Conservation (phyloP, 345 rosid species). For the Mallotus nudiflorus region DNA sequence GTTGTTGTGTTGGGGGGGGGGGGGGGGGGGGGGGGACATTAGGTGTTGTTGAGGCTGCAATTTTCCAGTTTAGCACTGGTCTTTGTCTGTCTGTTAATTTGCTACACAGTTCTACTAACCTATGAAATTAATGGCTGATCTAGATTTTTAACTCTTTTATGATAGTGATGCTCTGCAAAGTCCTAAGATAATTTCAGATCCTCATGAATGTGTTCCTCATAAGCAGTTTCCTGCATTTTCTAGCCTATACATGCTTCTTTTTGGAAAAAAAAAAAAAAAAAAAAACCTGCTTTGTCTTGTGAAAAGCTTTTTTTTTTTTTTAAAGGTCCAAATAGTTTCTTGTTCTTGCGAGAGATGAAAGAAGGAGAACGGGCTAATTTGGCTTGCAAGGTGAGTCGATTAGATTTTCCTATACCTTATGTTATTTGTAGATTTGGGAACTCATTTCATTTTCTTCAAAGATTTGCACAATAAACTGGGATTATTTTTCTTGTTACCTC, state of each 20-base stretch:
- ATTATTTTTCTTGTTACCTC: background rate
- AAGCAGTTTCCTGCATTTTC: background rate
- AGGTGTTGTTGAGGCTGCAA: too few species aligned
- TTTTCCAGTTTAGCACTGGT: too few species aligned
- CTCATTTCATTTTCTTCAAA: background rate
- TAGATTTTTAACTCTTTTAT: too few species aligned
- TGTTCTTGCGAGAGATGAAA: conserved; percentile 59
- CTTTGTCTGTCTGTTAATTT: too few species aligned
- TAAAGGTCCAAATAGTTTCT: conserved; percentile 40
- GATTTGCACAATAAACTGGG: background rate
- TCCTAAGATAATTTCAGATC: too few species aligned
- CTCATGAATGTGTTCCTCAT: too few species aligned
- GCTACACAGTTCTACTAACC: too few species aligned
- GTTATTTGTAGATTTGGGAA: background rate
- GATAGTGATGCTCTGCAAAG: too few species aligned
- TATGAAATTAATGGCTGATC: too few species aligned
- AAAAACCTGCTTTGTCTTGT: background rate
- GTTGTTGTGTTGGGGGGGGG: too few species aligned
- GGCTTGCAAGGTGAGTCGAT: conserved; percentile 51
- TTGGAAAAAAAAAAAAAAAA: too few species aligned
- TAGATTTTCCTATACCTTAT: background rate
- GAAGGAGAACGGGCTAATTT: conserved; percentile 45
- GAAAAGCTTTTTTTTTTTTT: conserved; percentile 12
- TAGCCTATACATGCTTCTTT: background rate
- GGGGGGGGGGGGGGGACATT: too few species aligned